A percentile compares a stretch with the other conserved stretches of the same genome.
phyloP scores from a whole-genome alignment of 2,329 filamentous ascomycete genomes.

The Chrysosporium queenslandicum region DNA sequence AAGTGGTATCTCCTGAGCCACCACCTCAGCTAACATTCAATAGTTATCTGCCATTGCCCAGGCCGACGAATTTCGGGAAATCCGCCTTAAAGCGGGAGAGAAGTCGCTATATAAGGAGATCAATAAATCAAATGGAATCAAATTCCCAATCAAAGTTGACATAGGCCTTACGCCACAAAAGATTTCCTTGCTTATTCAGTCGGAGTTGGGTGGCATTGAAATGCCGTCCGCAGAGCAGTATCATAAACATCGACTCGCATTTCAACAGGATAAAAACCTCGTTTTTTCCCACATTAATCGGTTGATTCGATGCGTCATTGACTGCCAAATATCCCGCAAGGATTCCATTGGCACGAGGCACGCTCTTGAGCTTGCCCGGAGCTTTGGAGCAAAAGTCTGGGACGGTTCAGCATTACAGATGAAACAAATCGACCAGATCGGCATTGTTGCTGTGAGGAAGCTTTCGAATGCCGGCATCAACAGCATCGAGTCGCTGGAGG shows the following conservation, averaged over 20 bases:
- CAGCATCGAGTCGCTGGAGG: constrained; percentile 60
- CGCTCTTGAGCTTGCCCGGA: constrained; percentile 67
- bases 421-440: constrained; percentile 71
- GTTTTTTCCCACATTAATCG: constrained; percentile 61
- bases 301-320: constrained; percentile 63
- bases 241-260: constrained; percentile 46
- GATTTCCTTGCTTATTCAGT: constrained; percentile 66
- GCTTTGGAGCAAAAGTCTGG: constrained; percentile 66
- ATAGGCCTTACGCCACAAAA: constrained; percentile 61
- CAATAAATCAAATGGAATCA: constrained; percentile 58
- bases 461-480: constrained; percentile 60
- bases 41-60: constrained; percentile 58
- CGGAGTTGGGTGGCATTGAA: constrained; percentile 58
- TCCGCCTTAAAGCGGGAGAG: constrained; percentile 61
- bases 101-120: constrained; percentile 60
- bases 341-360: constrained; percentile 60
- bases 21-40: neutral
- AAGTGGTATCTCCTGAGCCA: constrained; percentile 26
- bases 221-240: constrained; percentile 50
- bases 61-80: constrained; percentile 61
- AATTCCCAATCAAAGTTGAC: constrained; percentile 60
- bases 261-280: constrained; percentile 49
- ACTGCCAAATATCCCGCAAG: constrained; percentile 53
- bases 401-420: constrained; percentile 73
- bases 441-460: constrained; percentile 63